Evolutionary conservation across 140 eudicot genomes (phyloP).

Genomic region (Flaveria floridana): DNA sequence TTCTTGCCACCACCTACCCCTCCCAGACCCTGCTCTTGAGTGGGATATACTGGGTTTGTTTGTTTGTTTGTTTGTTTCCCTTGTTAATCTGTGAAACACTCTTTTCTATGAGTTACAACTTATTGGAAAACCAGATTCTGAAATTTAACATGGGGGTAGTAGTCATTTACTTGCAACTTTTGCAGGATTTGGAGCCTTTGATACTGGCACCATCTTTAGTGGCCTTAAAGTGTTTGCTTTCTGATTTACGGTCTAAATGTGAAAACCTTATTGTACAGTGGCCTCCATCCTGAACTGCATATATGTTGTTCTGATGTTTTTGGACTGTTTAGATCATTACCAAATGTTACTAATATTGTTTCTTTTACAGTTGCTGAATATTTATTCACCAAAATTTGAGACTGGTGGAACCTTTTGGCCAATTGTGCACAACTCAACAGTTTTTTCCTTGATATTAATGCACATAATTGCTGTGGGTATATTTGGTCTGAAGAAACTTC

Average conservation of each 20-base stretch:
- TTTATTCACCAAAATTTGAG: slow-evolving; percentile 77
- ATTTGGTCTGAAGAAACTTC: slow-evolving; percentile 75
- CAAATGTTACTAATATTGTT: slow-evolving; percentile 13
- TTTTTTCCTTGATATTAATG: slow-evolving; percentile 76
- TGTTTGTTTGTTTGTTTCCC: background rate
- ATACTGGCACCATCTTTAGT: background rate
- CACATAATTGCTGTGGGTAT: slow-evolving; percentile 82
- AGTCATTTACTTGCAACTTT: background rate
- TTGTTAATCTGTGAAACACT: background rate
- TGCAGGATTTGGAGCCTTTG: background rate
- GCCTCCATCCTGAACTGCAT: slow-evolving; percentile 11
- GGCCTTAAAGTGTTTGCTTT: background rate
- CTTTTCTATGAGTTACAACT: background rate
- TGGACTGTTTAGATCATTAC: background rate
- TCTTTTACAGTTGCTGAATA: slow-evolving; percentile 63
- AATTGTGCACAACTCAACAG: slow-evolving; percentile 61
- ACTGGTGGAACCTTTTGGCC: slow-evolving; percentile 95
- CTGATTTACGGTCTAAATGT: slow-evolving; percentile 8
- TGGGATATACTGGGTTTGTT: too few species aligned
- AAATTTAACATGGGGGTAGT: background rate
- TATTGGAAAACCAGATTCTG: background rate
- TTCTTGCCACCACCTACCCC: too few species aligned
- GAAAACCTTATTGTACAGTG: background rate
- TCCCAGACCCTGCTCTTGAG: too few species aligned
- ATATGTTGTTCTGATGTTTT: slow-evolving; percentile 4